These are phyloP conservation scores for Piromyces sp. DNA, from an alignment of 192 early-diverging fungal genomes.

Conservation along the genomic window DNA sequence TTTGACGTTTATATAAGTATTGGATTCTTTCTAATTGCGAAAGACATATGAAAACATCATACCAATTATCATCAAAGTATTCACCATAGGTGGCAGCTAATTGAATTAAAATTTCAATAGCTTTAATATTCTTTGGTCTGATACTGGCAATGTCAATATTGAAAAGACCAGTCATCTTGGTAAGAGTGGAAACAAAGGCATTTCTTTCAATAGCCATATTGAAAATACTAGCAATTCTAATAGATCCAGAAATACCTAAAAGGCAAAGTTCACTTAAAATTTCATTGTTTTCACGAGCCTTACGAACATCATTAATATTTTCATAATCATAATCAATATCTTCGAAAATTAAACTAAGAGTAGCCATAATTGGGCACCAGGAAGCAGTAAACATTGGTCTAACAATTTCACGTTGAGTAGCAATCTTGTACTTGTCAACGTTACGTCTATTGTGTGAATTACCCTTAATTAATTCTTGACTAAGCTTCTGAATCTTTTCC, in stretches of 20 bases:
- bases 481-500: not conserved
- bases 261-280: slow-evolving; percentile 1
- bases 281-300: not conserved
- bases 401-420: not conserved
- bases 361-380: not conserved
- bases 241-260: not conserved
- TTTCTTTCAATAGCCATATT: slow-evolving; percentile 2
- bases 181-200: slow-evolving; percentile 1
- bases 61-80: slow-evolving; percentile 3
- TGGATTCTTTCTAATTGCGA: slow-evolving; percentile 1
- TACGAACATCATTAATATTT: not conserved
- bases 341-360: not conserved
- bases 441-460: not conserved
- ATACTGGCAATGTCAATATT: not conserved
- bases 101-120: slow-evolving; percentile 1
- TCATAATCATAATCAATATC: not conserved
- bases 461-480: not conserved
- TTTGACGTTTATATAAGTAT: not conserved
- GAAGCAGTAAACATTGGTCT: slow-evolving; percentile 1
- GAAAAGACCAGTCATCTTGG: slow-evolving; percentile 1
- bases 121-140: slow-evolving; percentile 1
- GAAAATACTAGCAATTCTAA: slow-evolving; percentile 1
- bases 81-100: not conserved
- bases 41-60: slow-evolving; percentile 2
- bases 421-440: not conserved